Percentiles rank a stretch among this genome's conserved stretches.
These are phyloP conservation scores for Aspergillus novofumigatus DNA, from an alignment of 2,329 filamentous ascomycete genomes.

Conservation along the genomic window DNA sequence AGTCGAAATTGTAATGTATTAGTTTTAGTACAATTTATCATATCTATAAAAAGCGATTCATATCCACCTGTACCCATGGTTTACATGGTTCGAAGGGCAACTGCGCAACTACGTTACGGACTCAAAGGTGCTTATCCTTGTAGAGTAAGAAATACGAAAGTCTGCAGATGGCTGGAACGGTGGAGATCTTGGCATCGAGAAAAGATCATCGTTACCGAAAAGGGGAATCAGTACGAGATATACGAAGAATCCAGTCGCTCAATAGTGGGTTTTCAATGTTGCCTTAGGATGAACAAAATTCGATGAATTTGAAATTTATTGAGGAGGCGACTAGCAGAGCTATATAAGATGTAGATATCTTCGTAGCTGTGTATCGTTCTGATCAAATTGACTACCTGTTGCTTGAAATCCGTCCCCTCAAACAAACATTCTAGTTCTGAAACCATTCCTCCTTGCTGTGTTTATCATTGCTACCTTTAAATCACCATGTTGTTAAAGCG, in stretches of 20 bases:
- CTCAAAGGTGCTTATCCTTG: neutral
- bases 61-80: neutral
- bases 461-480: neutral
- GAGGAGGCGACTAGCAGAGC: neutral
- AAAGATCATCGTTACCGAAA: constrained; percentile 5
- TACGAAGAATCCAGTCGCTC: constrained; percentile 9
- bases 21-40: neutral
- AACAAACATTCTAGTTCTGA: too few relatives aligned
- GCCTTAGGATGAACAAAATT: neutral
- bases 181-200: neutral
- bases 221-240: constrained; percentile 15
- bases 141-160: neutral
- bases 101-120: neutral
- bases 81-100: too few relatives aligned
- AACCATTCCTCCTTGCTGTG: too few relatives aligned
- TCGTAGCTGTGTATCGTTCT: neutral
- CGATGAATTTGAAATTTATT: neutral
- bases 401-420: too few relatives aligned
- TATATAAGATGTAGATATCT: neutral
- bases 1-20: constrained; percentile 26
- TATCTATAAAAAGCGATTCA: neutral
- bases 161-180: neutral
- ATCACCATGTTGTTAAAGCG: neutral
- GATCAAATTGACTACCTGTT: neutral
- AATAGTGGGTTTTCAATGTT: neutral